Evolutionary conservation across 1,139 yeast genomes (phyloP).

Genomic region (Pichia sp.): DNA sequence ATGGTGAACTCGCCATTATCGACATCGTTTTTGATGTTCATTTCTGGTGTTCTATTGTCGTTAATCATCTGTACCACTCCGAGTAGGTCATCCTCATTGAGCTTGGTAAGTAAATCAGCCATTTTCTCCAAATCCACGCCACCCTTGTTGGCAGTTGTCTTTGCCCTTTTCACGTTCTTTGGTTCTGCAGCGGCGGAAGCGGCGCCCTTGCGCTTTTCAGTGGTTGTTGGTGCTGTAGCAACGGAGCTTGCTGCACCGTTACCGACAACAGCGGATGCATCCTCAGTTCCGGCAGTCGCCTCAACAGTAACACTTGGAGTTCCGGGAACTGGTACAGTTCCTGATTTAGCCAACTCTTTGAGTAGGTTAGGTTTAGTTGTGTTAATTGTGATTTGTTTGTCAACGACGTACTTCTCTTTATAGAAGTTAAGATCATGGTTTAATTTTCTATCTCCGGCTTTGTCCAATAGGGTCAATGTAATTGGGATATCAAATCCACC

Average conservation of each 20-base stretch:
- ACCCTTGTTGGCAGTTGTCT: conserved; percentile 54
- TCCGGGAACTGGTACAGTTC: conserved; percentile 54
- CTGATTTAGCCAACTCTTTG: conserved; percentile 70
- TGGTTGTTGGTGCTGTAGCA: conserved; percentile 27
- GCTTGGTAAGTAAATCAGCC: conserved; percentile 83
- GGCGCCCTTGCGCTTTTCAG: conserved; percentile 16
- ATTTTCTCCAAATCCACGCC: conserved; percentile 80
- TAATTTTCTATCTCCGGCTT: conserved; percentile 80
- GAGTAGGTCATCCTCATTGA: conserved; percentile 86
- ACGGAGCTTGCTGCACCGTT: not conserved
- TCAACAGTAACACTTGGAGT: not conserved
- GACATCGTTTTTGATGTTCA: conserved; percentile 93
- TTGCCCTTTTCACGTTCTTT: conserved; percentile 58
- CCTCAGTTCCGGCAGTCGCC: not conserved
- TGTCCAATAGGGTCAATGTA: conserved; percentile 69
- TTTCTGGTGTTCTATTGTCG: conserved; percentile 89
- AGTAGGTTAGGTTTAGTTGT: conserved; percentile 68
- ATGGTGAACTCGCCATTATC: conserved; percentile 97
- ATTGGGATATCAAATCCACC: conserved; percentile 94
- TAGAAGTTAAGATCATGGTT: conserved; percentile 86
- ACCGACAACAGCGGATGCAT: not conserved
- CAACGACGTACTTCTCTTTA: conserved; percentile 68
- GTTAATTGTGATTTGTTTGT: conserved; percentile 72
- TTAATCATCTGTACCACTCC: conserved; percentile 98
- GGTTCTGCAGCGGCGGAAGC: conserved; percentile 21